Percentiles rank a stretch among this genome's conserved stretches.
Conservation (phyloP, 495 filamentous ascomycete species). For the Bombardia bombarda region DNA sequence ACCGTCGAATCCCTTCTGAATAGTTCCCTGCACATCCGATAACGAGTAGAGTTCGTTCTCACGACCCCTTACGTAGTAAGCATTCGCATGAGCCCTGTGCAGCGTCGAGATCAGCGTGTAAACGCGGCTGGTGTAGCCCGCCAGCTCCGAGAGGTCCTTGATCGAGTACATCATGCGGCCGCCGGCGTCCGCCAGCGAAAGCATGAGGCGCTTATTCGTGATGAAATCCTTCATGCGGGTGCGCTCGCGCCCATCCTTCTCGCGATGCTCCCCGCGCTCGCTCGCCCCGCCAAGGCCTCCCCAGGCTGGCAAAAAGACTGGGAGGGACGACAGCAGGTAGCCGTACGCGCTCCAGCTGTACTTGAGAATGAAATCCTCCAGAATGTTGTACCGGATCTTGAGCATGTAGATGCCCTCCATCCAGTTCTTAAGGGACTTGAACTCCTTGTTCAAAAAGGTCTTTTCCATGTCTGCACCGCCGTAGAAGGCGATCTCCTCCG, state of each 20-base stretch:
- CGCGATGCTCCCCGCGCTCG: slow-evolving; percentile 45
- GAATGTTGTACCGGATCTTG: slow-evolving; percentile 96
- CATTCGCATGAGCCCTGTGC: slow-evolving; percentile 84
- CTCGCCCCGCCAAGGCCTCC: slow-evolving; percentile 68
- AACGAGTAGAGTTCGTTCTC: slow-evolving; percentile 77
- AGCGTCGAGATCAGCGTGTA: slow-evolving; percentile 92
- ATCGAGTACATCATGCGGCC: slow-evolving; percentile 99
- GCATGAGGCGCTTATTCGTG: slow-evolving; percentile 97
- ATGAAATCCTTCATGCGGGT: slow-evolving; percentile 98
- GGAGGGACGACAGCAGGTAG: slow-evolving; percentile 85
- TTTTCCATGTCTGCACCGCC: slow-evolving; percentile 91
- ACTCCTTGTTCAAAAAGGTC: slow-evolving; percentile 78
- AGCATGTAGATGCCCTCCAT: slow-evolving; percentile 96
- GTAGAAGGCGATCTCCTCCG: slow-evolving; percentile 99
- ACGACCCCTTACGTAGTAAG: slow-evolving; percentile 65
- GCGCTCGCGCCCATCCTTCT: slow-evolving; percentile 55
- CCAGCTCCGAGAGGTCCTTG: slow-evolving; percentile 94
- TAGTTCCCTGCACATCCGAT: slow-evolving; percentile 84
- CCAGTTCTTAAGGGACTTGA: slow-evolving; percentile 81
- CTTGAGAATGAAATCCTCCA: slow-evolving; percentile 96
- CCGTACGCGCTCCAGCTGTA: slow-evolving; percentile 98
- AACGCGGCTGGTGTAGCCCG: slow-evolving; percentile 90
- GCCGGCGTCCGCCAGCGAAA: slow-evolving; percentile 93
- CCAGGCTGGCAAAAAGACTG: slow-evolving; percentile 93
- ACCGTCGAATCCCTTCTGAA: slow-evolving; percentile 89